Percentiles rank a stretch among this genome's conserved stretches.
Evolutionary conservation across 495 filamentous ascomycete species (phyloP).

Genomic region (Friedmanniomyces endolithicus): DNA sequence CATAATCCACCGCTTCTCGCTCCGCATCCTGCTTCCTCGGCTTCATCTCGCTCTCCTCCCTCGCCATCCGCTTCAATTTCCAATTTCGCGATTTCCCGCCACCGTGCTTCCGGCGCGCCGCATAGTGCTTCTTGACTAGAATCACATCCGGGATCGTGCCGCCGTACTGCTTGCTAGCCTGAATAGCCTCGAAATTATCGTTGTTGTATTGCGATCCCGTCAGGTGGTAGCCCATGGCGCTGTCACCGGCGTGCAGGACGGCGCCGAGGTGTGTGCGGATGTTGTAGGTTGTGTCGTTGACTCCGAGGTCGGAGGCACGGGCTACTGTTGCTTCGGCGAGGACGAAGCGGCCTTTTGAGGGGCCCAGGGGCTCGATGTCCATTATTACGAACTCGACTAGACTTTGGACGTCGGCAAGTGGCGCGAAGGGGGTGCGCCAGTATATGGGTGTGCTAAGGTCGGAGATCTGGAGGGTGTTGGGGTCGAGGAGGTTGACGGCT

Average conservation of each 20-base stretch:
- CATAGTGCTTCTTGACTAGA: constrained; percentile 91
- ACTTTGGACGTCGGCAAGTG: constrained; percentile 71
- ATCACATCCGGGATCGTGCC: constrained; percentile 81
- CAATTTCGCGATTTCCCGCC: constrained; percentile 59
- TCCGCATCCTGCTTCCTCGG: constrained; percentile 71
- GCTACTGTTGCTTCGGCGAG: constrained; percentile 81
- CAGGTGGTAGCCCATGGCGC: constrained; percentile 80
- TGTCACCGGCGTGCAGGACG: constrained; percentile 79
- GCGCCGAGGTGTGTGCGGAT: constrained; percentile 80
- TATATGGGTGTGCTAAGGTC: constrained; percentile 70
- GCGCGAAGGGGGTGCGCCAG: constrained; percentile 76
- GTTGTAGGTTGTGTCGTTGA: constrained; percentile 75
- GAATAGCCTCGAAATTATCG: constrained; percentile 63
- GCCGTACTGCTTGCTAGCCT: constrained; percentile 53
- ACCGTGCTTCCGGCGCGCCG: constrained; percentile 60
- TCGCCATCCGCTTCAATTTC: constrained; percentile 86
- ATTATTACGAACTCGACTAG: constrained; percentile 87
- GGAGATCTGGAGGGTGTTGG: constrained; percentile 76
- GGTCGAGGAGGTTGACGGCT: constrained; percentile 77
- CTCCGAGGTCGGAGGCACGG: constrained; percentile 75
- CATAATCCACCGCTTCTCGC: constrained; percentile 77
- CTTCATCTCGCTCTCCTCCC: constrained; percentile 70
- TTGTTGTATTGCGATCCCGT: constrained; percentile 88
- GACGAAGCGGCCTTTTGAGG: constrained; percentile 64
- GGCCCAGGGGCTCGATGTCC: constrained; percentile 75